Evolutionary conservation across 129 eudicot genomes (phyloP).

Genomic region (Flaveria brownii): DNA sequence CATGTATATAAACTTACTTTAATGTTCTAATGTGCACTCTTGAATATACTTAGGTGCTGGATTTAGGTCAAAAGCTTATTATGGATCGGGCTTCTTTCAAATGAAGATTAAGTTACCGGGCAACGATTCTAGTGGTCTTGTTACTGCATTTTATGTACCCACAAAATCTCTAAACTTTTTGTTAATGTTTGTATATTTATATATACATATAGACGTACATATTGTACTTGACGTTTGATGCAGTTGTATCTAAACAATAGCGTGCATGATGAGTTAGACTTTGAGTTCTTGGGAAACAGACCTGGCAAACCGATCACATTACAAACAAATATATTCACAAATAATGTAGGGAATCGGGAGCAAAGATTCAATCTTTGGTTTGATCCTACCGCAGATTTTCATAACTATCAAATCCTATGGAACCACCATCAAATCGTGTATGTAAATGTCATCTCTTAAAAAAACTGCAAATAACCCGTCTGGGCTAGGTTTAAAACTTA

Average conservation of each 20-base stretch:
- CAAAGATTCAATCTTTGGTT: conserved; percentile 54
- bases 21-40: not conserved
- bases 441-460: not conserved
- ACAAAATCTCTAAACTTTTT: not conserved
- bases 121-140: conserved; percentile 41
- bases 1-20: not conserved
- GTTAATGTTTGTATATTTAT: not conserved
- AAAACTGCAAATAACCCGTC: not conserved
- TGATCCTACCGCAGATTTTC: conserved; percentile 57
- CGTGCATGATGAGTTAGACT: conserved; percentile 49
- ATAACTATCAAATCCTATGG: conserved; percentile 56
- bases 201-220: not conserved
- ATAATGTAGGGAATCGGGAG: conserved; percentile 51
- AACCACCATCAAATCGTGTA: conserved; percentile 58
- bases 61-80: conserved; percentile 33
- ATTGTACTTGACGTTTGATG: conserved; percentile 7
- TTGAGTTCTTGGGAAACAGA: conserved; percentile 59
- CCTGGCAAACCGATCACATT: conserved; percentile 30
- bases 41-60: conserved; percentile 37
- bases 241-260: conserved; percentile 49
- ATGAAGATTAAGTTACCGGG: conserved; percentile 43
- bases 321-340: conserved; percentile 48
- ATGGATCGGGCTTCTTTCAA: conserved; percentile 39
- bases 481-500: not conserved
- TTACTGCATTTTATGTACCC: conserved; percentile 44